phyloP scores from a whole-genome alignment of 2,329 filamentous ascomycete species.

The Leptographium flavum region DNA sequence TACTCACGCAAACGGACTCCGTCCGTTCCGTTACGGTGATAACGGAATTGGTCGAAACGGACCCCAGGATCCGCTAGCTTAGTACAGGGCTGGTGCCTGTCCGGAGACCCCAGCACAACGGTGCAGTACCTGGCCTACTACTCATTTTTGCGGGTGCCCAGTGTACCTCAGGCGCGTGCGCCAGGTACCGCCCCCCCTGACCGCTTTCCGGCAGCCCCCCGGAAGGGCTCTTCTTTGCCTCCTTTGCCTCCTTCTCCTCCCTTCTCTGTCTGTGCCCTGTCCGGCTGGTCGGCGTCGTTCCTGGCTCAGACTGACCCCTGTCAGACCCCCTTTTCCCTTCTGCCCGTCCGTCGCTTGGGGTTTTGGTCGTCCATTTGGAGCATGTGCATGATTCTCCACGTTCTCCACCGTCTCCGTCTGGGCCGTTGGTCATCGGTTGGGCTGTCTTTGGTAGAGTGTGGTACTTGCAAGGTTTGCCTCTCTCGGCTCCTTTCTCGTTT shows the following conservation, averaged over 20 bases:
- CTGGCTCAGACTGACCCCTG: neutral
- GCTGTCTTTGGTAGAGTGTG: too few species aligned
- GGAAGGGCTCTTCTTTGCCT: neutral
- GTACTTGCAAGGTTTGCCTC: too few species aligned
- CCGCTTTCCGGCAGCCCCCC: too few species aligned
- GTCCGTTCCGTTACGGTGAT: neutral
- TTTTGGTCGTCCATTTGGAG: neutral
- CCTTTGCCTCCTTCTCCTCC: neutral
- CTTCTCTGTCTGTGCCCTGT: neutral
- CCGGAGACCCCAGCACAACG: conserved; percentile 1
- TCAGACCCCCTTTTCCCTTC: neutral
- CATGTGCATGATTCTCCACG: conserved; percentile 1
- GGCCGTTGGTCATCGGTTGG: too few species aligned
- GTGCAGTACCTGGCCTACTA: conserved; percentile 4
- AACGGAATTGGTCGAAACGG: neutral
- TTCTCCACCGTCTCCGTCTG: too few species aligned
- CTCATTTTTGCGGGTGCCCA: neutral
- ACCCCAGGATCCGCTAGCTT: conserved; percentile 8
- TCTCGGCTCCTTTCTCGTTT: neutral
- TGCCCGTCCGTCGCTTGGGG: neutral
- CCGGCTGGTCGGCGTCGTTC: conserved; percentile 7
- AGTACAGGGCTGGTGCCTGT: conserved; percentile 9
- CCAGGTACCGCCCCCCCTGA: neutral
- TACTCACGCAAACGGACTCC: too few species aligned
- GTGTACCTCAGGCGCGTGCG: neutral